These are phyloP conservation scores for Boletus eberwhitei DNA, from an alignment of 768 basidiomycete species.

Conservation along the genomic window DNA sequence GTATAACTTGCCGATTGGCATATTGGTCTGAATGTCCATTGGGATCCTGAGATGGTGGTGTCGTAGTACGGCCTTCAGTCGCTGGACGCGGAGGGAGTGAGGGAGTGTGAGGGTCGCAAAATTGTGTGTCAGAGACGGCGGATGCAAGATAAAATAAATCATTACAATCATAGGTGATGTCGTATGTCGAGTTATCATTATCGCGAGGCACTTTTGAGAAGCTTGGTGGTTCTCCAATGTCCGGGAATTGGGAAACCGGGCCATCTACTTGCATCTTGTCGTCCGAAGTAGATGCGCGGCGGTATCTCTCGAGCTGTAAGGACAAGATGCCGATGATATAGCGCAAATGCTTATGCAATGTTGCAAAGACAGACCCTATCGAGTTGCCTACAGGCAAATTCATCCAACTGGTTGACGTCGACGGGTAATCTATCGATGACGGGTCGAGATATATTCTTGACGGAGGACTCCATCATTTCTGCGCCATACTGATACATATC, in stretches of 20 bases:
- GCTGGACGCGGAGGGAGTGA: not conserved
- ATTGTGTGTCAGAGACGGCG: not conserved
- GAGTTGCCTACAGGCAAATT: slow-evolving; percentile 85
- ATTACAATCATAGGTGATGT: slow-evolving; percentile 5
- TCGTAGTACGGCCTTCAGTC: slow-evolving; percentile 21
- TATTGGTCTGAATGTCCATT: slow-evolving; percentile 16
- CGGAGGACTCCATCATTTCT: slow-evolving; percentile 81
- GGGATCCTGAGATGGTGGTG: slow-evolving; percentile 20
- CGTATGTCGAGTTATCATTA: not conserved
- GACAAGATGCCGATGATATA: not conserved
- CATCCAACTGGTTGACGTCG: slow-evolving; percentile 70
- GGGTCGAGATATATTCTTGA: slow-evolving; percentile 76
- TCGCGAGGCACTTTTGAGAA: not conserved
- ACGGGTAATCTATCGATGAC: slow-evolving; percentile 79
- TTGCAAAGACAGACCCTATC: slow-evolving; percentile 58
- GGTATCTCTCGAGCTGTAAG: slow-evolving; percentile 48
- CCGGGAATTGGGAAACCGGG: not conserved
- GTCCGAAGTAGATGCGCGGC: slow-evolving; percentile 36
- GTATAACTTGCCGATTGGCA: slow-evolving; percentile 51
- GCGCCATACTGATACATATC: slow-evolving; percentile 66
- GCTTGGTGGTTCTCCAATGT: not conserved
- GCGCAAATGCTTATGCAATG: not conserved
- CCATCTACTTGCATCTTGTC: slow-evolving; percentile 30
- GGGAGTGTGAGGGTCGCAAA: not conserved
- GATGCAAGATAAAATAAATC: slow-evolving; percentile 3